Base-by-base conservation (phyloP, 2,329 filamentous ascomycete genomes). In the Curvularia sp. region DNA sequence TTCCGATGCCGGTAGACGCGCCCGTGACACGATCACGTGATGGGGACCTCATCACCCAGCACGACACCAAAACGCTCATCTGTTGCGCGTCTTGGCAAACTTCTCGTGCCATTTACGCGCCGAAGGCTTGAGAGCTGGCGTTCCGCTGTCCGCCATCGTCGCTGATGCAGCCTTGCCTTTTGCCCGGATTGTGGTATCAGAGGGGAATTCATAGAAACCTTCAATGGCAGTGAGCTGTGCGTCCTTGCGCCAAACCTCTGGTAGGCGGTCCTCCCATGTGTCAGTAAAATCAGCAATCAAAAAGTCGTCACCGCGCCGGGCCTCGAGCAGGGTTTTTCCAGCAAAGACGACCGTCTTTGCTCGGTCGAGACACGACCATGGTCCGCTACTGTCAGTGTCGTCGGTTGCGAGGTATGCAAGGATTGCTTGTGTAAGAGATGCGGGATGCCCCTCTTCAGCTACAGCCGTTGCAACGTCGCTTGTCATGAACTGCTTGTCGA, bases 51-150 rank as follows among this genome's bases (percentile, higher is more conserved):
- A 26, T 28, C 18, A 33, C 26, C 33, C 30, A 18, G 20, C 33
- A 18, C 35, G 3, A 38, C 8, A 26, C 3, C 18, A 18, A 2
- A 8, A 15, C 38, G 10, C 42, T 72, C 51, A 74, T 55, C 66
- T 69, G 42, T 73, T 72, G 43, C 75, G 68, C 8, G 69, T 71
- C 58, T 71, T 74, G 33, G 66, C 75, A 53, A 78, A 75, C 59
- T 70, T 77, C 48, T 77, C 76, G 57, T 78, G 76, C 76, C 76
- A 78, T 60, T 77, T 78, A n/a, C 75, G 70, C 30, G 69, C 69
- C 49, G 68, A 71, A 7, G 69, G 63, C 51, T 73, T 72, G 6
- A 65, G 53, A n/a, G 67, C 62, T 33, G 60, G 46, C 28, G 54
- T 46, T 15, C 57, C 43, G 41, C 46, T 50, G 26, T 60, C 57